Base-by-base conservation (phyloP, 2,329 filamentous ascomycete species). In the Emydomyces testavorans region DNA sequence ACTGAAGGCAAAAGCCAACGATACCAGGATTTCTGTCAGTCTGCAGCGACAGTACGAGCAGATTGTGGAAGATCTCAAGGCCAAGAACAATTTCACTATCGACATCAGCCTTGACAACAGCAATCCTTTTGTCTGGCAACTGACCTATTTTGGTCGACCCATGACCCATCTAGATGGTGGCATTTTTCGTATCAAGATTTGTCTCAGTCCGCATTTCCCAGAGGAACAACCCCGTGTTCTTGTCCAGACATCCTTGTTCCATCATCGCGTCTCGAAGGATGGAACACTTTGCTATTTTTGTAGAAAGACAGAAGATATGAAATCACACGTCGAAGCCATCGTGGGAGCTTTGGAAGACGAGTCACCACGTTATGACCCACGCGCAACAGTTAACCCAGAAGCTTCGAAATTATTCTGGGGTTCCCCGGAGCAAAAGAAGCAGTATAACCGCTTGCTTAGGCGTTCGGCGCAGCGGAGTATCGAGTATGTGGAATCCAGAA, bases 141-240 rank as follows among this genome's bases (percentile, higher is more conserved):
- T 96, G 51, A 92, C 86, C 1, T 89, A 94, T 62, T 93, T 95
- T 61, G 92, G 92, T 21, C 78, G 82, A 47, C 86, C 88, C 0
- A 93, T 92, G 83, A 94, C 88, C 4, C 88, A 94, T 56, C 77
- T 96, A 1, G 90, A 96, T 57, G 90, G 89, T 13, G 88, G 90
- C 1, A 76, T 96, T 52, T 90, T 96, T 69, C 79, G 78, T 52
- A 82, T 95, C 63, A 82, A 75, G 57, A 73, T 96, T 48, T 74
- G 73, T 58, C 82, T 96, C 58, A 94, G 87, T 57, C 82, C 86
- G 4, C 77, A 79, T 4, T 96, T 95, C 59, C 92, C 92, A 0
- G 79, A 85, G 34, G 85, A 93, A 57, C 86, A 94, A 58, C 92
- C 90, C 20, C 80, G 90, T 28, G 83, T 89, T 48, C 80, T 75